A percentile compares a stretch with the other conserved stretches of the same genome.
Evolutionary conservation across 192 early-diverging fungal species (phyloP).

Genomic region (Coemansia sp.): DNA sequence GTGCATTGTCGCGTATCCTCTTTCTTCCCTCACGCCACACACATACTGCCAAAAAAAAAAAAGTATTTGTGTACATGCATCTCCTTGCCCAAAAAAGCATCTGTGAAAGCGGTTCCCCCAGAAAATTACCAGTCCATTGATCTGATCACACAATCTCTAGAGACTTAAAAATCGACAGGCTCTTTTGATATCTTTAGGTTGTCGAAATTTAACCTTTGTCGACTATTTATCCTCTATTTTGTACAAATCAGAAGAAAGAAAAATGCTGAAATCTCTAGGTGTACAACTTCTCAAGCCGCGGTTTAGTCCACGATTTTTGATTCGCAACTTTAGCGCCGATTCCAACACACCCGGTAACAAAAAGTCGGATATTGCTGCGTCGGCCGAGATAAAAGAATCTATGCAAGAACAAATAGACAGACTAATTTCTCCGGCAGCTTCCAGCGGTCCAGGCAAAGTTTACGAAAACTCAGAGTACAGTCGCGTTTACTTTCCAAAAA

Average conservation of each 20-base stretch:
- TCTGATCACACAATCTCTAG: neutral
- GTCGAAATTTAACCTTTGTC: neutral
- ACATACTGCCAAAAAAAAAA: neutral
- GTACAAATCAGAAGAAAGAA: too few species aligned
- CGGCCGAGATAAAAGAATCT: slow-evolving; percentile 8
- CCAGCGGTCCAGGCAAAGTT: slow-evolving; percentile 1
- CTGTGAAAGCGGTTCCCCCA: neutral
- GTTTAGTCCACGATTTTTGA: neutral
- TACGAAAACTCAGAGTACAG: slow-evolving; percentile 30
- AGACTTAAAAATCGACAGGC: too few species aligned
- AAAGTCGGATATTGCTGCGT: neutral
- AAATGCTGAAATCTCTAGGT: slow-evolving; percentile 16
- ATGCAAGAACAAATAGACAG: slow-evolving; percentile 17
- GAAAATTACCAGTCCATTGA: neutral
- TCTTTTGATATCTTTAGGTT: neutral
- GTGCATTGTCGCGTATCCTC: too few species aligned
- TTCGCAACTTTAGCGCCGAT: slow-evolving; percentile 12
- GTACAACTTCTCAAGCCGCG: neutral
- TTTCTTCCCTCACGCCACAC: neutral
- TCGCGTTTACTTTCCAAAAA: slow-evolving; percentile 12
- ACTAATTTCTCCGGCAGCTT: neutral
- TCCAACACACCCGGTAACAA: neutral
- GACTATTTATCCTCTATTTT: neutral
- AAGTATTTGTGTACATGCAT: too few species aligned
- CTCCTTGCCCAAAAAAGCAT: neutral